Conservation (phyloP, 257 asterid genomes). For the Ilex aquifolium region DNA sequence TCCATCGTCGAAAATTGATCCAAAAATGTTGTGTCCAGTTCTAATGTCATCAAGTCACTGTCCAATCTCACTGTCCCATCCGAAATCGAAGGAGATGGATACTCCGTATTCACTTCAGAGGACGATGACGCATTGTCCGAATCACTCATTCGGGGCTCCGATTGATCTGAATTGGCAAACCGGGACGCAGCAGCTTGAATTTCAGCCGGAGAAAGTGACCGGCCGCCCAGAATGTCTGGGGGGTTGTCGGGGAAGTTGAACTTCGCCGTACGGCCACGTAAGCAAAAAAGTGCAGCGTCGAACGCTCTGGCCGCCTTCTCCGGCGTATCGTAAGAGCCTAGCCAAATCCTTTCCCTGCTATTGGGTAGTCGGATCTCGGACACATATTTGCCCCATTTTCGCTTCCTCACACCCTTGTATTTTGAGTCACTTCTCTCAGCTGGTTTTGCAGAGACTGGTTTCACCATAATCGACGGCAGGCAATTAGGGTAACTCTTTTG, state of each 20-base stretch:
- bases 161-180: slow-evolving; percentile 30
- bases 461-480: slow-evolving; percentile 31
- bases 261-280: slow-evolving; percentile 56
- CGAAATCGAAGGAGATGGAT: slow-evolving; percentile 48
- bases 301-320: slow-evolving; percentile 77
- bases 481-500: neutral
- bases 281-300: slow-evolving; percentile 61
- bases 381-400: slow-evolving; percentile 76
- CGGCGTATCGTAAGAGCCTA: slow-evolving; percentile 64
- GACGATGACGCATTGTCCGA: slow-evolving; percentile 20
- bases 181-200: slow-evolving; percentile 66
- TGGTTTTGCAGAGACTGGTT: slow-evolving; percentile 17
- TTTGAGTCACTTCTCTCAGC: slow-evolving; percentile 15
- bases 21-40: slow-evolving; percentile 21
- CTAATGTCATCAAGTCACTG: slow-evolving; percentile 27
- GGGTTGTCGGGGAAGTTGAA: slow-evolving; percentile 59
- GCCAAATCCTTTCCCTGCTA: slow-evolving; percentile 66
- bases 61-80: slow-evolving; percentile 27
- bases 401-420: slow-evolving; percentile 59
- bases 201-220: slow-evolving; percentile 46
- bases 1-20: too few species aligned
- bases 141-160: slow-evolving; percentile 30
- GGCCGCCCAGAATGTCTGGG: slow-evolving; percentile 38
- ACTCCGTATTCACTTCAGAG: slow-evolving; percentile 31
- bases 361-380: slow-evolving; percentile 72